phyloP scores from a whole-genome alignment of 305 asterid genomes.

The Andrographis paniculata region DNA sequence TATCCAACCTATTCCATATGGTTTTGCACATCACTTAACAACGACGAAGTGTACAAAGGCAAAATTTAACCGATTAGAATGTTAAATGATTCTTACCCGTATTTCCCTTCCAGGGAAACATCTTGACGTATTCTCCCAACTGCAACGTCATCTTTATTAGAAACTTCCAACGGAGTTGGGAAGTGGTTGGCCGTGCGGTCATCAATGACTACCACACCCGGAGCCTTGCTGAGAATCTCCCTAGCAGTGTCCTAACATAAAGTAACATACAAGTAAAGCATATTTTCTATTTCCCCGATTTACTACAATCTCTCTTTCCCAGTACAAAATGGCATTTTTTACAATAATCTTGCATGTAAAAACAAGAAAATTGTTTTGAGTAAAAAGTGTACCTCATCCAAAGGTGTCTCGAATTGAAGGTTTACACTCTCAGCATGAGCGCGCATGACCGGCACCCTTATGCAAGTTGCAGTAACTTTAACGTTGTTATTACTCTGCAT shows the following conservation, averaged over 20 bases:
- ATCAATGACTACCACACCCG: slow-evolving; percentile 74
- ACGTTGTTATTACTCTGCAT: slow-evolving; percentile 58
- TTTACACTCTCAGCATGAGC: slow-evolving; percentile 98
- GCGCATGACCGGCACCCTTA: slow-evolving; percentile 96
- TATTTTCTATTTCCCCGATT: background rate
- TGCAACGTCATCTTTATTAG: slow-evolving; percentile 88
- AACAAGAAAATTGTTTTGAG: background rate
- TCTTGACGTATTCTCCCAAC: slow-evolving; percentile 93
- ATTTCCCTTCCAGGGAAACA: slow-evolving; percentile 76
- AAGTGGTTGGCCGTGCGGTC: slow-evolving; percentile 73
- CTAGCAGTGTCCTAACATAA: slow-evolving; percentile 48
- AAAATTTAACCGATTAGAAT: background rate
- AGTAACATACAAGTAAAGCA: background rate
- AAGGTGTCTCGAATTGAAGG: slow-evolving; percentile 85
- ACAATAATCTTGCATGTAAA: background rate
- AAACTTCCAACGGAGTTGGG: slow-evolving; percentile 83
- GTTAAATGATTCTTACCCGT: slow-evolving; percentile 43
- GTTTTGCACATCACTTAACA: background rate
- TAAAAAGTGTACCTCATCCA: slow-evolving; percentile 60
- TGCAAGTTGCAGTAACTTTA: slow-evolving; percentile 93
- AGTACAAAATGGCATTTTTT: no score
- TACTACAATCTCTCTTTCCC: background rate
- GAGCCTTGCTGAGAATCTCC: slow-evolving; percentile 72
- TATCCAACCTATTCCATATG: slow-evolving; percentile 53
- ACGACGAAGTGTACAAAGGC: background rate